Base-by-base conservation (phyloP, 2,329 filamentous ascomycete genomes). In the Penicillium glabrum region DNA sequence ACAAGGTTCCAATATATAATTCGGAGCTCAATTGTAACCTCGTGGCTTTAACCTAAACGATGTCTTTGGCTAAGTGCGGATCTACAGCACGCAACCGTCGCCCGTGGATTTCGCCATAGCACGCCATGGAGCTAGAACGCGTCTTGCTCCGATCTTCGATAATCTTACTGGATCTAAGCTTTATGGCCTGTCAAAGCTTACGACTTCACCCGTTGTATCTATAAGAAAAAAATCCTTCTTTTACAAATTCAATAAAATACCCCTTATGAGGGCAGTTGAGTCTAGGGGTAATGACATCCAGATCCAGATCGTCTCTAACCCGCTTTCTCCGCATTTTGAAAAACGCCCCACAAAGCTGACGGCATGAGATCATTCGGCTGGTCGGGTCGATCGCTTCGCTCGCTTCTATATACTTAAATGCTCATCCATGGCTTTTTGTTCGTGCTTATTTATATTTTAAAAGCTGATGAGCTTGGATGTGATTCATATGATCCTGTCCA, bases 101-200 rank as follows among this genome's bases (percentile, higher is more conserved):
- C 23, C 45, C 14, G 47, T 45, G 46, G 54, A 61, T 63, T 61
- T 60, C 63, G 63, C 63, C 61, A 65, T 64, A 58, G 61, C 63
- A 65, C 63, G 63, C 61, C 58, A 65, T 64, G 52, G 43, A 46
- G 29, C 33, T 33, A 23, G 39, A 33, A 23, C 37, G 24, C n/a
- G 37, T 33, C 27, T 24, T 45, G 21, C 21, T 10, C 7, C 29
- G 9, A 19, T 37, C 35, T 37, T n/a, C 49, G 44, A 51, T 52
- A 27, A 26, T 8, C 27, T 14, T 46, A 51, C n/a, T 16, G 35
- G 31, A 37, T 39, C 47, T 27, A 35, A 50, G 44, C 37, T 41
- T 41, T 41, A 3, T 23, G 37, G n/a, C 37, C 47, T 14, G 41
- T 16, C 35, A 51, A 23, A 41, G 48, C 48, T 41, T 33, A 41